Conservation (phyloP, 495 filamentous ascomycete species). For the Letharia lupina region DNA sequence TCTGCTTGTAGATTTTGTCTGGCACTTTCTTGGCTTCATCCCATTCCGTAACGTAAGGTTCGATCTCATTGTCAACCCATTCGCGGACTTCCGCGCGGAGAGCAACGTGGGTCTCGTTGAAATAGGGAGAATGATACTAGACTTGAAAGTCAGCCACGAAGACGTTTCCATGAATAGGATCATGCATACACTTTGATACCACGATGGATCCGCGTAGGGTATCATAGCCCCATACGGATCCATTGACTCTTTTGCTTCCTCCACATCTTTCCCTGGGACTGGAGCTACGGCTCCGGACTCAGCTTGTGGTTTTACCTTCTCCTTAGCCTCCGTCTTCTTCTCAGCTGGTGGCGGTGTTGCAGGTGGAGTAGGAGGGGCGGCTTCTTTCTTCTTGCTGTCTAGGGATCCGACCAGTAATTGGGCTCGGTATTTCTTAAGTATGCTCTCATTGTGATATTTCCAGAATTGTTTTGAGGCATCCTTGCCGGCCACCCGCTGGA, state of each 20-base stretch:
- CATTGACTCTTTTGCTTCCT: constrained; percentile 56
- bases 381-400: constrained; percentile 67
- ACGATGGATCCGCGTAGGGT: constrained; percentile 84
- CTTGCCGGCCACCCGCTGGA: constrained; percentile 87
- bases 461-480: constrained; percentile 98
- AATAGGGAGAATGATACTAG: constrained; percentile 92
- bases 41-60: constrained; percentile 92
- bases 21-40: constrained; percentile 90
- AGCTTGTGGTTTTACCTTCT: constrained; percentile 34
- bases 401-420: constrained; percentile 85
- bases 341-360: constrained; percentile 44
- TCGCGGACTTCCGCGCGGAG: constrained; percentile 81
- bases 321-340: constrained; percentile 43
- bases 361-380: constrained; percentile 46
- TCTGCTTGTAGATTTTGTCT: constrained; percentile 82
- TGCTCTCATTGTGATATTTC: constrained; percentile 96
- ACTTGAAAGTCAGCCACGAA: constrained; percentile 18
- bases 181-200: constrained; percentile 86
- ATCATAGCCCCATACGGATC: constrained; percentile 82
- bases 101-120: constrained; percentile 83
- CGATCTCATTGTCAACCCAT: constrained; percentile 86
- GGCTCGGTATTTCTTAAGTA: constrained; percentile 90
- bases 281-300: constrained; percentile 41
- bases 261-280: constrained; percentile 34
- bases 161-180: neutral